phyloP scores from a whole-genome alignment of 2,329 filamentous ascomycete species.

The Botrytis medusae region DNA sequence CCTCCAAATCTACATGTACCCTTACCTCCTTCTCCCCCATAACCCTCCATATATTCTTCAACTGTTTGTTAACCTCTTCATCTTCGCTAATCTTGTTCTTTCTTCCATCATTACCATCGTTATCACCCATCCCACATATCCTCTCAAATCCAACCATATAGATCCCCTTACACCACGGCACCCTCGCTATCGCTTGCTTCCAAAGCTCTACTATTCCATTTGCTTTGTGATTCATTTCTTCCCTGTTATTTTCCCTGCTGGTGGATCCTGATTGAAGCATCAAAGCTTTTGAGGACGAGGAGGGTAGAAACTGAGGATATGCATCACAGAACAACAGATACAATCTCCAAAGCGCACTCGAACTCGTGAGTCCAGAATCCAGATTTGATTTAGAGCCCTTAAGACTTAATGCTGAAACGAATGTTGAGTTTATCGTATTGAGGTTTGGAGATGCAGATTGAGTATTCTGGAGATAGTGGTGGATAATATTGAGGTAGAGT shows the following conservation, averaged over 20 bases:
- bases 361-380: conserved; percentile 38
- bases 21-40: conserved; percentile 62
- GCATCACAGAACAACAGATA: conserved; percentile 51
- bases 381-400: conserved; percentile 44
- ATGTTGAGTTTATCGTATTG: conserved; percentile 2
- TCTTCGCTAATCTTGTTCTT: conserved; percentile 44
- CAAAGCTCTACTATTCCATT: conserved; percentile 48
- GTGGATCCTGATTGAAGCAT: neutral
- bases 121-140: conserved; percentile 32
- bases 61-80: neutral
- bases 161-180: conserved; percentile 64
- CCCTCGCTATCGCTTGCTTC: conserved; percentile 53
- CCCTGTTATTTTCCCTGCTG: neutral
- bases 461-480: conserved; percentile 2
- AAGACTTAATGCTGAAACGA: neutral
- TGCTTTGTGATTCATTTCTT: neutral
- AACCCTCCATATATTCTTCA: conserved; percentile 54
- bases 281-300: neutral
- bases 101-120: conserved; percentile 42
- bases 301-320: conserved; percentile 40
- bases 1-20: conserved; percentile 55
- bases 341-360: conserved; percentile 50
- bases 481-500: conserved; percentile 50
- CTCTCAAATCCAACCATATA: conserved; percentile 56
- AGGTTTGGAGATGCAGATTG: conserved; percentile 33